Evolutionary conservation across 768 basidiomycete species (phyloP).

Genomic region (Pleurotus tuoliensis): DNA sequence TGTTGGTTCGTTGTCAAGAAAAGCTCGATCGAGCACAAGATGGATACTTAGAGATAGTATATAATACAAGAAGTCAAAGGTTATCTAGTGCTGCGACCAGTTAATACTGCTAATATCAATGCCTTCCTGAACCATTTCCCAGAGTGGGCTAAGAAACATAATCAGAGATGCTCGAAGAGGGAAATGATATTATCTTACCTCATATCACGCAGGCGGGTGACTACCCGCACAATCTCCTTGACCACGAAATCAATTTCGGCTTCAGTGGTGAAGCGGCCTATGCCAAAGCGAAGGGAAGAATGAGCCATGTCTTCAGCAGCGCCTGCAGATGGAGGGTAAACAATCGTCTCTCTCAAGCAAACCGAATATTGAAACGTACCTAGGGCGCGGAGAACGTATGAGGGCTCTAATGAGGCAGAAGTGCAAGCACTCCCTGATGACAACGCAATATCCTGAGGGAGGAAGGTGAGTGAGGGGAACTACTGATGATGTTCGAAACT

Average conservation of each 20-base stretch:
- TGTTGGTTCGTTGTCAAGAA: no score
- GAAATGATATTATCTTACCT: conserved; percentile 44
- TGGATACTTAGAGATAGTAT: background rate
- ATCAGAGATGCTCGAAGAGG: conserved; percentile 6
- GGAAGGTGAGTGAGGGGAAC: conserved; percentile 7
- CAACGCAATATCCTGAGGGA: conserved; percentile 81
- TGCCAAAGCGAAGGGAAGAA: conserved; percentile 94
- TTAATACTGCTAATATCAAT: conserved; percentile 94
- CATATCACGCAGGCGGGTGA: conserved; percentile 89
- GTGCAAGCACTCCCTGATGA: conserved; percentile 99
- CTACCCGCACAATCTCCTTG: conserved; percentile 81
- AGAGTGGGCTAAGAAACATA: conserved; percentile 64
- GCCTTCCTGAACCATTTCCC: conserved; percentile 99
- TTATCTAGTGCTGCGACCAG: conserved; percentile 81
- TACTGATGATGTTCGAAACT: conserved; percentile 11
- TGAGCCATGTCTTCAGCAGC: conserved; percentile 99
- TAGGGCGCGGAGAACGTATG: conserved; percentile 94
- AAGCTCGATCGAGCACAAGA: background rate
- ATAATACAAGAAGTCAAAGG: conserved; percentile 8
- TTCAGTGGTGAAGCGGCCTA: conserved; percentile 97
- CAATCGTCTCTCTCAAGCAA: no score
- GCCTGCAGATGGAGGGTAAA: conserved; percentile 36
- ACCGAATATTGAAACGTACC: conserved; percentile 38
- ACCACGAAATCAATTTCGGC: conserved; percentile 95
- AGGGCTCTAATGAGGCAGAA: conserved; percentile 96